These are phyloP conservation scores for Citrullus colocynthis DNA, from an alignment of 306 rosid species.

Conservation along the genomic window DNA sequence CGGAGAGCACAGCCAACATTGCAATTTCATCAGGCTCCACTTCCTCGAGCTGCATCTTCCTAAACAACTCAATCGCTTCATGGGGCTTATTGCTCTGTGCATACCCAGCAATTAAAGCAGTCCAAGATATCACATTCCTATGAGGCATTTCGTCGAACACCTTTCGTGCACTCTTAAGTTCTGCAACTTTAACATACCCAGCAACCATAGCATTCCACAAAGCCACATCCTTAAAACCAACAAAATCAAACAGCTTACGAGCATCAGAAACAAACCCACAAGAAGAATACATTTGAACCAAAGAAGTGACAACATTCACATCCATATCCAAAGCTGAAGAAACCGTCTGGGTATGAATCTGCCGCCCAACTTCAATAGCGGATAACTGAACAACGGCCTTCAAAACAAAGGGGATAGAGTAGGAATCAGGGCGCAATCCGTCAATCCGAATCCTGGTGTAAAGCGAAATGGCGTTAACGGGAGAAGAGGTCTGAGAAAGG, in stretches of 20 bases:
- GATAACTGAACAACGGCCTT: conserved; percentile 29
- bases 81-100: conserved; percentile 25
- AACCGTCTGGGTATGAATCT: conserved; percentile 39
- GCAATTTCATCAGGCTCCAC: conserved; percentile 53
- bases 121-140: conserved; percentile 50
- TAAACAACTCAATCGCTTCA: conserved; percentile 41
- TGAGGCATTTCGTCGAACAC: conserved; percentile 48
- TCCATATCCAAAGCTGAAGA: conserved; percentile 25
- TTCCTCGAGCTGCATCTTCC: conserved; percentile 39
- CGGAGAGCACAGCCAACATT: conserved; percentile 50
- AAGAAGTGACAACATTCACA: conserved; percentile 21
- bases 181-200: conserved; percentile 41
- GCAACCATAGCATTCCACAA: conserved; percentile 50
- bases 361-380: conserved; percentile 18
- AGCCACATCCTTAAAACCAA: conserved; percentile 8
- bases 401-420: conserved; percentile 42
- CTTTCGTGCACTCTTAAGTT: conserved; percentile 28
- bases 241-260: conserved; percentile 37
- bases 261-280: conserved; percentile 28
- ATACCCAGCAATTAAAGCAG: conserved; percentile 40
- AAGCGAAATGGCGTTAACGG: conserved; percentile 18
- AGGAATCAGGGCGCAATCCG: conserved; percentile 36
- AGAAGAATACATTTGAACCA: conserved; percentile 45
- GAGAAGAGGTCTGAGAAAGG: conserved; percentile 20
- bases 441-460: conserved; percentile 16